These are phyloP conservation scores for Plasmodium cynomolgi DNA, from an alignment of 169 alveolate genomes.

Conservation along the genomic window DNA sequence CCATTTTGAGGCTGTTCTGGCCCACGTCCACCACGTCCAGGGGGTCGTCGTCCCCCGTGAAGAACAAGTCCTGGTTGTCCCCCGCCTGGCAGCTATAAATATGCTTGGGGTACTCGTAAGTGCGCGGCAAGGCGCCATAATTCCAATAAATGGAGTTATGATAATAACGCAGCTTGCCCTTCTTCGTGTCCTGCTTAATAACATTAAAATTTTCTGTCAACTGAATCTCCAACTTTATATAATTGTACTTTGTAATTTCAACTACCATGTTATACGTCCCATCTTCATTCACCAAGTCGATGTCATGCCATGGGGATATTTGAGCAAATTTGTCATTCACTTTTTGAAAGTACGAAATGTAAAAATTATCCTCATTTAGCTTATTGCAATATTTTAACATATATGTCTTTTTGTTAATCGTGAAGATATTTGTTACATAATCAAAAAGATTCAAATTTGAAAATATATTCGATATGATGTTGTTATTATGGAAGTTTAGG, in stretches of 20 bases:
- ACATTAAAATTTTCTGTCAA: slow-evolving; percentile 57
- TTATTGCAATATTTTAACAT: slow-evolving; percentile 56
- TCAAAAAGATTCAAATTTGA: slow-evolving; percentile 54
- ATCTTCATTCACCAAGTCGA: slow-evolving; percentile 44
- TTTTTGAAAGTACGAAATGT: slow-evolving; percentile 41
- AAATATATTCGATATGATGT: slow-evolving; percentile 59
- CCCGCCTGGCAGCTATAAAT: not conserved
- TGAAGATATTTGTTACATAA: slow-evolving; percentile 23
- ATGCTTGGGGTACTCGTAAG: slow-evolving; percentile 64
- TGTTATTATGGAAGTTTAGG: slow-evolving; percentile 55
- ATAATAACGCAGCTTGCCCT: slow-evolving; percentile 56
- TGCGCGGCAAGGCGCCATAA: slow-evolving; percentile 61
- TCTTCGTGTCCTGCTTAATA: slow-evolving; percentile 65
- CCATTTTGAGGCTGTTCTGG: slow-evolving; percentile 16
- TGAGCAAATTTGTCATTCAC: slow-evolving; percentile 16
- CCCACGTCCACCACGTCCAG: slow-evolving; percentile 60
- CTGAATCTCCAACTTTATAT: slow-evolving; percentile 49
- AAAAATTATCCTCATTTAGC: slow-evolving; percentile 35
- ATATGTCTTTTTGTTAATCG: slow-evolving; percentile 22
- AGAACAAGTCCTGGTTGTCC: not conserved
- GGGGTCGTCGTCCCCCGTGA: slow-evolving; percentile 70
- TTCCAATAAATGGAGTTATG: slow-evolving; percentile 69
- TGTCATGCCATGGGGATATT: slow-evolving; percentile 71
- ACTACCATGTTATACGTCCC: slow-evolving; percentile 66
- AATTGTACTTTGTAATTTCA: slow-evolving; percentile 61